Conservation (phyloP, 2,329 filamentous ascomycete genomes). For the Stagonosporopsis tanaceti region DNA sequence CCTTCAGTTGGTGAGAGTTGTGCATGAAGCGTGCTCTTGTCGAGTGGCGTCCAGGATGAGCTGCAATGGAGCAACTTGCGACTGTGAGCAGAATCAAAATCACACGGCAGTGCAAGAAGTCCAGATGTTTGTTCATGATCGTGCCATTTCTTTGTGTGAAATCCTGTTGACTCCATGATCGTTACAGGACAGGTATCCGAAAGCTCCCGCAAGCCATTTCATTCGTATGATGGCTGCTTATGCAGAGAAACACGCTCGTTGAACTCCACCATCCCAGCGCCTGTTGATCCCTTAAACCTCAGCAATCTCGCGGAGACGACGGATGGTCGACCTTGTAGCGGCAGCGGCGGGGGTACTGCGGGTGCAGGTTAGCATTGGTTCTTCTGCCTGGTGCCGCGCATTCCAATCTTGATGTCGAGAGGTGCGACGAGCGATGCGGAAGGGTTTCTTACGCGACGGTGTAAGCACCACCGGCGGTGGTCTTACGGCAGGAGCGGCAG, state of each 20-base stretch:
- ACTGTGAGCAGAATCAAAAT: slow-evolving; percentile 21
- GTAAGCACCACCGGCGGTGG: slow-evolving; percentile 91
- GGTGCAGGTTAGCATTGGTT: slow-evolving; percentile 34
- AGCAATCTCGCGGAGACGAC: slow-evolving; percentile 95
- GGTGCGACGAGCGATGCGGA: slow-evolving; percentile 4
- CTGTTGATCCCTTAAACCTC: slow-evolving; percentile 73
- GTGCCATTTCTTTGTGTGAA: slow-evolving; percentile 48
- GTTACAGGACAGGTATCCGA: slow-evolving; percentile 46
- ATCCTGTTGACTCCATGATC: slow-evolving; percentile 47
- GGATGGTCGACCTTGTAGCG: slow-evolving; percentile 94
- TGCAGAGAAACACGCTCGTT: slow-evolving; percentile 47
- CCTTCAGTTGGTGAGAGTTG: background rate
- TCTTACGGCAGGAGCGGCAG: slow-evolving; percentile 96
- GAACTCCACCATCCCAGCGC: slow-evolving; percentile 46
- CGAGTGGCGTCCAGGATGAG: background rate
- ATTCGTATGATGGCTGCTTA: slow-evolving; percentile 41
- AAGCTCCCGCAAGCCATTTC: slow-evolving; percentile 41
- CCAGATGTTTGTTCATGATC: slow-evolving; percentile 37
- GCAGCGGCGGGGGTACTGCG: slow-evolving; percentile 87
- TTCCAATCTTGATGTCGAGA: background rate
- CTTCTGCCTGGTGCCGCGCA: background rate
- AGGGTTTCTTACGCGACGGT: slow-evolving; percentile 80
- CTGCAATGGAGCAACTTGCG: background rate
- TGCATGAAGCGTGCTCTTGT: background rate
- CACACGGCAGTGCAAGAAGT: background rate